phyloP scores from a whole-genome alignment of 2,329 filamentous ascomycete species.

The Neoarthrinium moseri region DNA sequence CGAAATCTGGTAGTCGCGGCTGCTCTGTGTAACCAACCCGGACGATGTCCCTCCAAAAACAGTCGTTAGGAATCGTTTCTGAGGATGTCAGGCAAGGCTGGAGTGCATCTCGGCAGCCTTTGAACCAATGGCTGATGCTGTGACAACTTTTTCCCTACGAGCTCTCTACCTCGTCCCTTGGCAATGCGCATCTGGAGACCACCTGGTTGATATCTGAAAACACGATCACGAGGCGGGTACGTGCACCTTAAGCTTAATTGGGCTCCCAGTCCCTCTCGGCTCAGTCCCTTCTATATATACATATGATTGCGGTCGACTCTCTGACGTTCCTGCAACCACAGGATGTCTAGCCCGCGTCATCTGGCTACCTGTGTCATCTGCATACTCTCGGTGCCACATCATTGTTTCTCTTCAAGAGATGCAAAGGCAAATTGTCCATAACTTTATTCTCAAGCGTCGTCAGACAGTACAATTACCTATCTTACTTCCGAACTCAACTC shows the following conservation, averaged over 20 bases:
- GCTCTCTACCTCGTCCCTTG: neutral
- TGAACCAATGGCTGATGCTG: neutral
- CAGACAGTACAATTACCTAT: no score
- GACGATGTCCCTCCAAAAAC: no score
- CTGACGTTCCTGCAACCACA: no score
- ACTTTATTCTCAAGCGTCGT: no score
- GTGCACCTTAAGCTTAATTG: constrained; percentile 13
- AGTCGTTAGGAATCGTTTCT: no score
- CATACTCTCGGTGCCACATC: neutral
- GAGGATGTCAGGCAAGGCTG: neutral
- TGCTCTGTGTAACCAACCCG: no score
- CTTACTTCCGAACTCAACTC: no score
- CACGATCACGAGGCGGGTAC: constrained; percentile 7
- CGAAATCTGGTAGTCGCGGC: no score
- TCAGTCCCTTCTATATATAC: constrained; percentile 1
- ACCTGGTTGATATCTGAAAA: constrained; percentile 1
- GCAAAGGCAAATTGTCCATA: no score
- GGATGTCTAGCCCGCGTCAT: no score
- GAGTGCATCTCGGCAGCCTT: neutral
- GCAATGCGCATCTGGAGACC: neutral
- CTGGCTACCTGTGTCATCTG: no score
- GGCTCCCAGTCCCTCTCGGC: constrained; percentile 1
- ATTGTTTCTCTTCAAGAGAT: neutral
- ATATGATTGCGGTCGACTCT: no score
- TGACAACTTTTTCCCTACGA: constrained; percentile 1